A percentile compares a stretch with the other conserved stretches of the same genome.
phyloP scores from a whole-genome alignment of 441 rosid species.

The Hura crepitans region DNA sequence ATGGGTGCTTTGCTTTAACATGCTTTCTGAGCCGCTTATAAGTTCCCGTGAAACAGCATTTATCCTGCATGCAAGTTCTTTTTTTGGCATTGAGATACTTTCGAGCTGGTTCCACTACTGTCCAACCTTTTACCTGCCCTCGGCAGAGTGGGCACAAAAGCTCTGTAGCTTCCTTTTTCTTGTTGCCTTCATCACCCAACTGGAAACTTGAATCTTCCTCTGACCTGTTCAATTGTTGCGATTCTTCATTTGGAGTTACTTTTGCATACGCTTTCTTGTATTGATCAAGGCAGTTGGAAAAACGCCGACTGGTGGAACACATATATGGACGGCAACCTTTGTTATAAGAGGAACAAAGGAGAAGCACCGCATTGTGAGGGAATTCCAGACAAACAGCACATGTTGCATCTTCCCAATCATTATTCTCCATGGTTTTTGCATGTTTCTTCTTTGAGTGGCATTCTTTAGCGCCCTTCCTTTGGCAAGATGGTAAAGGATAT shows the following conservation, averaged over 20 bases:
- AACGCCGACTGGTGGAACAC: conserved; percentile 91
- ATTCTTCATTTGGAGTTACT: conserved; percentile 32
- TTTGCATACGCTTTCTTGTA: conserved; percentile 78
- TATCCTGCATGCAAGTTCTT: conserved; percentile 85
- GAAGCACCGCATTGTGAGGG: conserved; percentile 95
- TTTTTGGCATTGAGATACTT: conserved; percentile 58
- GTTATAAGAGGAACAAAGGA: conserved; percentile 86
- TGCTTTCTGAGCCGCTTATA: conserved; percentile 89
- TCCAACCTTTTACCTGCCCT: conserved; percentile 96
- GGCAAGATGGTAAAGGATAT: conserved; percentile 25
- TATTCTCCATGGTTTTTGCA: conserved; percentile 40
- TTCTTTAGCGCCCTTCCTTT: conserved; percentile 31
- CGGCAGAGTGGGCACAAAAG: conserved; percentile 90
- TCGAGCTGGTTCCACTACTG: conserved; percentile 81
- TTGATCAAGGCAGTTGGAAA: conserved; percentile 89
- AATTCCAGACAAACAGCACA: conserved; percentile 92
- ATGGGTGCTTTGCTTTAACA: conserved; percentile 70
- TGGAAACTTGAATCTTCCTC: conserved; percentile 25
- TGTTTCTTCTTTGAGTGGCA: conserved; percentile 29
- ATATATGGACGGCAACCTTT: conserved; percentile 96
- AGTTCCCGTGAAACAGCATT: conserved; percentile 62
- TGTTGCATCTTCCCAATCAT: conserved; percentile 74
- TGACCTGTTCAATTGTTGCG: conserved; percentile 23
- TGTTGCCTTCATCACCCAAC: conserved; percentile 25
- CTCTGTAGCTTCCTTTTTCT: conserved; percentile 46